A percentile compares a stretch with the other conserved stretches of the same genome.
Conservation (phyloP, 1,284 basidiomycete genomes). For the Cutaneotrichosporon sp. region DNA sequence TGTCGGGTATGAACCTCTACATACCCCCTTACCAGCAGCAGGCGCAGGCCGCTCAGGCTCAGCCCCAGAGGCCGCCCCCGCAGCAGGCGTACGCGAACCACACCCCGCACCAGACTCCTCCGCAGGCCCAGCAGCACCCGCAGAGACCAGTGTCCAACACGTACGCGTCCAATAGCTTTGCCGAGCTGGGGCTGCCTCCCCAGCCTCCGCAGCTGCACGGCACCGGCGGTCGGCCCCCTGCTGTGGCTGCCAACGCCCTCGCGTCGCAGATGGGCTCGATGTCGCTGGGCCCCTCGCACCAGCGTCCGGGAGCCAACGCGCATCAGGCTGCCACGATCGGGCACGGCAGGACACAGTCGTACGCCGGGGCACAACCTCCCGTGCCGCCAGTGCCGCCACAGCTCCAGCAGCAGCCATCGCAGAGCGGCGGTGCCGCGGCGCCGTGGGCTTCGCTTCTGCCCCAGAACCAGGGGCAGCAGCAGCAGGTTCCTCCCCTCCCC, state of each 20-base stretch:
- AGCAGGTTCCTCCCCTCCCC: neutral
- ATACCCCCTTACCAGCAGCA: slow-evolving; percentile 43
- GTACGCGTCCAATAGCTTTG: slow-evolving; percentile 31
- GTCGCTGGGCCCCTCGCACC: slow-evolving; percentile 34
- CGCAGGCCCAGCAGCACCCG: neutral
- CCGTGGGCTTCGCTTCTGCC: slow-evolving; percentile 39
- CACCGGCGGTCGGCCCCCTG: neutral
- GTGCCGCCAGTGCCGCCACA: slow-evolving; percentile 4
- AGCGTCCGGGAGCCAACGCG: slow-evolving; percentile 6
- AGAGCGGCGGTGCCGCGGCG: slow-evolving; percentile 24
- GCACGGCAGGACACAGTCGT: neutral
- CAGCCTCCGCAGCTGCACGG: slow-evolving; percentile 20
- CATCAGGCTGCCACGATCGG: slow-evolving; percentile 4
- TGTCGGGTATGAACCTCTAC: slow-evolving; percentile 49
- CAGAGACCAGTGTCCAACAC: neutral
- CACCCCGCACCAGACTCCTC: neutral
- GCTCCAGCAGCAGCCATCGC: slow-evolving; percentile 1
- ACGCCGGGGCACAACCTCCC: neutral
- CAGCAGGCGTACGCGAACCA: neutral
- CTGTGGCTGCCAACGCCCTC: slow-evolving; percentile 38
- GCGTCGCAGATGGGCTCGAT: slow-evolving; percentile 41
- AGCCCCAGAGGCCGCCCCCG: neutral
- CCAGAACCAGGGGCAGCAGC: slow-evolving; percentile 25
- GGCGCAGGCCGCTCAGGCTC: neutral
- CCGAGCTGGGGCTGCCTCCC: slow-evolving; percentile 44